These are phyloP conservation scores for Penicillium canariense DNA, from an alignment of 495 filamentous ascomycete species.

Conservation along the genomic window DNA sequence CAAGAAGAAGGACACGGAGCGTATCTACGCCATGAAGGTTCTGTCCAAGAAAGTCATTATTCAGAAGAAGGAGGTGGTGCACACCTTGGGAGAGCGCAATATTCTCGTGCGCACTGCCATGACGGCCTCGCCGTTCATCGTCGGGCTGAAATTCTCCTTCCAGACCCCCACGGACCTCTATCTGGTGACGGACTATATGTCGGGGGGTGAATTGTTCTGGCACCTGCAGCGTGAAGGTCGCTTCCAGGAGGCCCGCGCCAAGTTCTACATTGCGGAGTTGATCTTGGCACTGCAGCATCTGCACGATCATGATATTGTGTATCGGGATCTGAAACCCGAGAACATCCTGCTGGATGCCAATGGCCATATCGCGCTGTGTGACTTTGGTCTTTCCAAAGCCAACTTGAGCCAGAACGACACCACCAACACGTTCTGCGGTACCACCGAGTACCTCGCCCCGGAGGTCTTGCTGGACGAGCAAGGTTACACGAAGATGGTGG, in stretches of 20 bases:
- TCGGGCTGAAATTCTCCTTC: conserved; percentile 98
- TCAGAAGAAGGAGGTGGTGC: conserved; percentile 98
- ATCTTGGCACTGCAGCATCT: conserved; percentile 95
- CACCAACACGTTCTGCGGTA: conserved; percentile 98
- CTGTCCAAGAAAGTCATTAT: conserved; percentile 99
- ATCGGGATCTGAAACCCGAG: conserved; percentile 86
- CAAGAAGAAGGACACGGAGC: conserved; percentile 92
- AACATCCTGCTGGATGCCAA: conserved; percentile 84
- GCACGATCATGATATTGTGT: conserved; percentile 95
- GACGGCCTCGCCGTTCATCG: conserved; percentile 95
- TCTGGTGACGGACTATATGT: conserved; percentile 99
- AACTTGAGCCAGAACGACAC: conserved; percentile 94
- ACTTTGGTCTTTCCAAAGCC: conserved; percentile 94
- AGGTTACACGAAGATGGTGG: conserved; percentile 99
- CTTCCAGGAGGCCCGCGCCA: conserved; percentile 90
- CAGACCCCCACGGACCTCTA: conserved; percentile 96
- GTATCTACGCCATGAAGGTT: conserved; percentile 99
- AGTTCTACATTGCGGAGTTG: conserved; percentile 98
- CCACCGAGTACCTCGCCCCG: conserved; percentile 94
- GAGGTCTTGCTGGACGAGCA: conserved; percentile 94
- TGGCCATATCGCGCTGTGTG: conserved; percentile 80
- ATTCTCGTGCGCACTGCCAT: conserved; percentile 95
- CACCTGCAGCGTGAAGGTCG: conserved; percentile 96
- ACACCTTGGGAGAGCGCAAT: conserved; percentile 95
- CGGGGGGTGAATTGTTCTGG: conserved; percentile 97